Percentiles rank a stretch among this genome's conserved stretches.
These are phyloP conservation scores for Lodderomyces beijingensis DNA, from an alignment of 1,139 yeast species.

Conservation along the genomic window DNA sequence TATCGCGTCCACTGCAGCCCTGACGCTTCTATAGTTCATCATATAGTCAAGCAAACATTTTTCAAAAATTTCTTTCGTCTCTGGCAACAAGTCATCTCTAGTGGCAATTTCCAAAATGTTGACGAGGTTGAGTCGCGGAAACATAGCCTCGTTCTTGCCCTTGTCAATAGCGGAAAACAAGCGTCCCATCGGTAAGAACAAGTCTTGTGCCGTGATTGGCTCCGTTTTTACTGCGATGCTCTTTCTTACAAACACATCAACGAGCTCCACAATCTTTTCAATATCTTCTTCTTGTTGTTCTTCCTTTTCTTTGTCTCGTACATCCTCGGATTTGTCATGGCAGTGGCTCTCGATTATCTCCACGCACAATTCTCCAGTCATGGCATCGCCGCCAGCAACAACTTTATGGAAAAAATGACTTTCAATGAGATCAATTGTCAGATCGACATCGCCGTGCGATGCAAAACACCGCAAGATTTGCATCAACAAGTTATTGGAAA, in stretches of 20 bases:
- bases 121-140: not conserved
- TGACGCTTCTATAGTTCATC: no score
- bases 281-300: conserved; percentile 16
- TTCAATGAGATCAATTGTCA: conserved; percentile 34
- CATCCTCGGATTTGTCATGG: conserved; percentile 12
- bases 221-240: conserved; percentile 6
- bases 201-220: conserved; percentile 18
- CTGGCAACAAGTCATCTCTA: conserved; percentile 12
- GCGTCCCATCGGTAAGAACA: conserved; percentile 27
- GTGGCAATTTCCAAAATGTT: not conserved
- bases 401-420: conserved; percentile 32
- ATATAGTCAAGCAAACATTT: conserved; percentile 39
- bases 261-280: conserved; percentile 28
- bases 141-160: not conserved
- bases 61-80: conserved; percentile 28
- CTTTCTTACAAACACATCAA: conserved; percentile 23
- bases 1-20: no score
- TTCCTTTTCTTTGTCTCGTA: not conserved
- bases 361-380: conserved; percentile 31
- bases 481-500: conserved; percentile 16
- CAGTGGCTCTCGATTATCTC: conserved; percentile 38
- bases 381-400: conserved; percentile 28
- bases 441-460: conserved; percentile 34
- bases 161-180: conserved; percentile 19
- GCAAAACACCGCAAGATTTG: conserved; percentile 32